Evolutionary conservation across 768 basidiomycete species (phyloP).

Genomic region (Boletus speciosus): DNA sequence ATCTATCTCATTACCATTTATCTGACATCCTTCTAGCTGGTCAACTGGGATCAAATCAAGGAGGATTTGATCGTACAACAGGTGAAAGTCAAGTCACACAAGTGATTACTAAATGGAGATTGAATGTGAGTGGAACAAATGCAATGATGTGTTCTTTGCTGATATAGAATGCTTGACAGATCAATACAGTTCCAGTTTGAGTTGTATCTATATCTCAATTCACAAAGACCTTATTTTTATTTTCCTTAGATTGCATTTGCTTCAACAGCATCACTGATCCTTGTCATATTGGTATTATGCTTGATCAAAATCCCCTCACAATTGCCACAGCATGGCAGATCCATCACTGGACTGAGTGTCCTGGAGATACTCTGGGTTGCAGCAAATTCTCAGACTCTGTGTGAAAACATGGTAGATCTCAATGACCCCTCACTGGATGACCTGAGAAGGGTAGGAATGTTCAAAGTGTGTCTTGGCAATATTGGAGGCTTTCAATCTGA

Average conservation of each 20-base stretch:
- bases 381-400: too few species aligned
- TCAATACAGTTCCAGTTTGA: constrained; percentile 15
- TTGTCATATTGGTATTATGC: neutral
- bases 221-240: neutral
- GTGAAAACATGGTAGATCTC: too few species aligned
- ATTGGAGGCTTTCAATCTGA: neutral
- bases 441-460: neutral
- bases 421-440: neutral
- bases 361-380: too few species aligned
- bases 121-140: constrained; percentile 6
- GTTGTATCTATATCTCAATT: neutral
- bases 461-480: neutral
- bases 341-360: constrained; percentile 9
- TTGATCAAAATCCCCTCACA: neutral
- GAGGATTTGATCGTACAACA: constrained; percentile 5
- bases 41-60: neutral
- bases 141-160: neutral
- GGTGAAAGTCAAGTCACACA: constrained; percentile 8
- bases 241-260: constrained; percentile 3
- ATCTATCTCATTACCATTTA: neutral
- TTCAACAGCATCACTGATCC: constrained; percentile 1
- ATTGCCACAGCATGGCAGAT: neutral
- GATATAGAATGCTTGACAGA: neutral
- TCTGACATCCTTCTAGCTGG: neutral
- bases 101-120: constrained; percentile 3